phyloP scores from a whole-genome alignment of 106 monocot genomes.

The Dendrobium officinale region DNA sequence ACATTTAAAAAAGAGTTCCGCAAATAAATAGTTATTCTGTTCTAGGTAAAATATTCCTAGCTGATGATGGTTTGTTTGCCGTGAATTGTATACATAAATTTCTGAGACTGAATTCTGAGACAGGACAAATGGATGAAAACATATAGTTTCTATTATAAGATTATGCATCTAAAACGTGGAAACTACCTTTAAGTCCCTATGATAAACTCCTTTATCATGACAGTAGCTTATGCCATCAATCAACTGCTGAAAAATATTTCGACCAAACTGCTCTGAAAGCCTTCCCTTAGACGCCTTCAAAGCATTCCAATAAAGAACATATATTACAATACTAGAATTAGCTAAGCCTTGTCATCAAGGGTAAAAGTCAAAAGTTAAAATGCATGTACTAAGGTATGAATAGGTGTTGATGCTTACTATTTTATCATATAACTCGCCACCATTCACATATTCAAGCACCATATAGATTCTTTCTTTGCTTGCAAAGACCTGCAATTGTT shows the following conservation, averaged over 20 bases:
- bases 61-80: no score
- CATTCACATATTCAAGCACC: slow-evolving; percentile 73
- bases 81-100: no score
- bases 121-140: background rate
- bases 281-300: slow-evolving; percentile 46
- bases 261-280: slow-evolving; percentile 53
- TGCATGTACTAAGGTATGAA: no score
- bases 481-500: slow-evolving; percentile 52
- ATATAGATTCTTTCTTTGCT: slow-evolving; percentile 89
- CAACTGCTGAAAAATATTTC: slow-evolving; percentile 84
- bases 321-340: no score
- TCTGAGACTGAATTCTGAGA: background rate
- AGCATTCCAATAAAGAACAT: background rate
- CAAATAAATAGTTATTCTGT: background rate
- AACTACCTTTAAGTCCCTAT: slow-evolving; percentile 84
- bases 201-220: slow-evolving; percentile 85
- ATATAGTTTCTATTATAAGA: background rate
- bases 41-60: background rate
- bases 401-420: slow-evolving; percentile 29
- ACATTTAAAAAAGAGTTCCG: slow-evolving; percentile 22
- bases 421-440: slow-evolving; percentile 60
- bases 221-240: slow-evolving; percentile 93
- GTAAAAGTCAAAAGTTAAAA: no score
- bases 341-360: no score
- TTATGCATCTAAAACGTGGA: background rate